phyloP scores from a whole-genome alignment of 1,284 basidiomycete genomes.

The Sporisorium graminicola region DNA sequence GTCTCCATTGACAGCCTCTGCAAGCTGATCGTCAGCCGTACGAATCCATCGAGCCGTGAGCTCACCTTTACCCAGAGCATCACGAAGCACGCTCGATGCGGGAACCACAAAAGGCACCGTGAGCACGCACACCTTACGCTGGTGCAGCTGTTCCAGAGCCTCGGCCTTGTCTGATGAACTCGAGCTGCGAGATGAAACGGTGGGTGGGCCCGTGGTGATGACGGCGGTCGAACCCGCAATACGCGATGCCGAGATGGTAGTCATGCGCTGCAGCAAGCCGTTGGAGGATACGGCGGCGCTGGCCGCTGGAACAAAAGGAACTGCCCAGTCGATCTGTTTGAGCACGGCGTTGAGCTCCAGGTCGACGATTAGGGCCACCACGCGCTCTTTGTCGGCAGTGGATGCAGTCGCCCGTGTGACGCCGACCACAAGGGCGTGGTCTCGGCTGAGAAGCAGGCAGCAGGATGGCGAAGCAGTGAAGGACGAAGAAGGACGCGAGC shows the following conservation, averaged over 20 bases:
- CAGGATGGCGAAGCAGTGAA: slow-evolving; percentile 28
- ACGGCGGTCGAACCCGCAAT: slow-evolving; percentile 43
- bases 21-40: background rate
- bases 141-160: slow-evolving; percentile 29
- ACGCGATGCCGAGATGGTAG: slow-evolving; percentile 38
- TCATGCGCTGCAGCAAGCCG: slow-evolving; percentile 28
- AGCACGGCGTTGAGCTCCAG: slow-evolving; percentile 45
- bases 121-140: slow-evolving; percentile 40
- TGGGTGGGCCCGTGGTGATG: slow-evolving; percentile 37
- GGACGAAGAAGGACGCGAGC: slow-evolving; percentile 27
- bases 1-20: background rate
- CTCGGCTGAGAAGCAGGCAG: slow-evolving; percentile 43
- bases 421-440: slow-evolving; percentile 41
- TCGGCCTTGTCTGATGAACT: slow-evolving; percentile 28
- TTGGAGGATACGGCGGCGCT: slow-evolving; percentile 11
- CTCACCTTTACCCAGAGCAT: slow-evolving; percentile 50
- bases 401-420: slow-evolving; percentile 20
- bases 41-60: slow-evolving; percentile 38
- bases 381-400: slow-evolving; percentile 36
- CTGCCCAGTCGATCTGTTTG: slow-evolving; percentile 42
- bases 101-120: slow-evolving; percentile 39
- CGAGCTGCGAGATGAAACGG: slow-evolving; percentile 12
- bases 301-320: slow-evolving; percentile 26
- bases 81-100: slow-evolving; percentile 40
- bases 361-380: slow-evolving; percentile 41